Conservation (phyloP, 345 rosid genomes). For the Erysimum cheiranthoides region DNA sequence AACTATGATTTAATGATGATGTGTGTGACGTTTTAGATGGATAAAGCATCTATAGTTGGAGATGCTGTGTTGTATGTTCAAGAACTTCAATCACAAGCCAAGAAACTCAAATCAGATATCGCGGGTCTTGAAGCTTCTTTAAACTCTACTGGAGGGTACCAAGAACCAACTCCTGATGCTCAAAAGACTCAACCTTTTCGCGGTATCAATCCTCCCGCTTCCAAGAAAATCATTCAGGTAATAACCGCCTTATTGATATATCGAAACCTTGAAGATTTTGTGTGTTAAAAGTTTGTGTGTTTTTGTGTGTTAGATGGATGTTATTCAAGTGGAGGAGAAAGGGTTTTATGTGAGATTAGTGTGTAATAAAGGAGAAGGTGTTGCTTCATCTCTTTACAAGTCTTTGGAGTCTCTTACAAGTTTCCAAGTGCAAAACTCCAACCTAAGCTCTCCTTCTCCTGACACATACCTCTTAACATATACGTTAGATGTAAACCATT, state of each 20-base stretch:
- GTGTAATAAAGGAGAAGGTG: conserved; percentile 64
- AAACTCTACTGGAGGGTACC: conserved; percentile 39
- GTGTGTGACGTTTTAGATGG: conserved; percentile 64
- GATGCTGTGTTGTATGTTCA: conserved; percentile 79
- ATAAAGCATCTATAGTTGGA: conserved; percentile 91
- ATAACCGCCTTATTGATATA: background rate
- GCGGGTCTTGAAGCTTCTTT: conserved; percentile 67
- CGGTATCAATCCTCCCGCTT: conserved; percentile 38
- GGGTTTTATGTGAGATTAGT: conserved; percentile 68
- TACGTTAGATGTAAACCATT: conserved; percentile 56
- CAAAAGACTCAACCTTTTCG: conserved; percentile 41
- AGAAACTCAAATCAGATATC: conserved; percentile 72
- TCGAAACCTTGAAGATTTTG: conserved; percentile 21
- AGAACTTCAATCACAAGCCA: conserved; percentile 72
- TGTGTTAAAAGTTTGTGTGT: background rate
- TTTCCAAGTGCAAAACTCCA: conserved; percentile 74
- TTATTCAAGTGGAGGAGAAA: conserved; percentile 77
- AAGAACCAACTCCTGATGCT: conserved; percentile 35
- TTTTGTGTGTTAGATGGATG: conserved; percentile 58
- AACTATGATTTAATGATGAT: background rate
- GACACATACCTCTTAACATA: conserved; percentile 65
- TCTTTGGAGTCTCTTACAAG: conserved; percentile 75
- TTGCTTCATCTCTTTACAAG: conserved; percentile 67
- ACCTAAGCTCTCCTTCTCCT: conserved; percentile 55
- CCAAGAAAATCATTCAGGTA: conserved; percentile 69